Base-by-base conservation (phyloP, 1,284 basidiomycete genomes). In the Ustilago vetiveriae region DNA sequence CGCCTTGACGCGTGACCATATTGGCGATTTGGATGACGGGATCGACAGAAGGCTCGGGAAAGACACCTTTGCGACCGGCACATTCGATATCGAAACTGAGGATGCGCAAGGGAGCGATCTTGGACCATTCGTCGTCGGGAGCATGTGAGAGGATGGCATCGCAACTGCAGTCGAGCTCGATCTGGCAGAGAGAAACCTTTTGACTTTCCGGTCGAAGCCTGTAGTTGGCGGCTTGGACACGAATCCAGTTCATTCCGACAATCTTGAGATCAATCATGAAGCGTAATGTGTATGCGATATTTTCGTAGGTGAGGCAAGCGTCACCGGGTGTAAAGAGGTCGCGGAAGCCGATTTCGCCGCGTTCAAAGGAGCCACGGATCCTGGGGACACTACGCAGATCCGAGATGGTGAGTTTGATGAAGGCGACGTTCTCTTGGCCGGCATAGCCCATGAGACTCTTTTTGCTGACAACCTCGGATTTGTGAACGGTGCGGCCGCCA, bases 41-140 rank as follows among this genome's bases (percentile, higher is more conserved):
- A 37, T 82, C 80, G 19, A 76, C 36, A 11, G 63, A 51, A 2
- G 80, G 65, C 22, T 82, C 79, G 5, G 80, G 80, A 40, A 82
- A 82, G 43, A 82, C 64, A 41, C 80, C 80, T 39, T 82, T 82
- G 42, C 80, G 72, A n/a, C 80, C 80, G 5, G 80, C 80, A 36
- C 80, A 82, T 44, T 82, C 80, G 46, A 82, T 82, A 51, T 82
- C 80, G 53, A 82, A 82, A 50, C 79, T 81, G 40, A 82, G 58
- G 30, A 79, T 79, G 35, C 80, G 76, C 6, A 82, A 69, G 11
- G 80, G 80, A 4, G 80, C 80, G 21, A 81, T 63, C 46, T 78
- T 73, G 39, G 76, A 71, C 76, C 78, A 82, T 32, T 82, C 80
- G 47, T 72, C 79, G 32, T 77, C 76, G 6, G 80, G 79, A 21